Percentiles rank a stretch among this genome's conserved stretches.
Conservation (phyloP, 2,329 filamentous ascomycete genomes). For the Talaromyces islandicus region DNA sequence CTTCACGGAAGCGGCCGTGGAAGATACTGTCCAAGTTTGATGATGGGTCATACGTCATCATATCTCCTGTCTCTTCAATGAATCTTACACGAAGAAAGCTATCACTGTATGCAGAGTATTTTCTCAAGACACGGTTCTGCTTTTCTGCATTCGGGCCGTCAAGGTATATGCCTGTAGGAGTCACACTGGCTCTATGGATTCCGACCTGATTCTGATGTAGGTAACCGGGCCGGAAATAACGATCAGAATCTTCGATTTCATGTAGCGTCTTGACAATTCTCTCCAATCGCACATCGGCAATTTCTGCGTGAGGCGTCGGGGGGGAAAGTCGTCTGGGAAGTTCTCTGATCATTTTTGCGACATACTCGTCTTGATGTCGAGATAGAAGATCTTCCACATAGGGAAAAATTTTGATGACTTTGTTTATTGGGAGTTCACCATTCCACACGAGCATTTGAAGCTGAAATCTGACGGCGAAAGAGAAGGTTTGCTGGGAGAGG, state of each 20-base stretch:
- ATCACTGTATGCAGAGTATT: constrained; percentile 19
- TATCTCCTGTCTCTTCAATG: constrained; percentile 20
- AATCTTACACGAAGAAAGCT: constrained; percentile 22
- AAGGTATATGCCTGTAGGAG: constrained; percentile 52
- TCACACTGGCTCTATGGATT: constrained; percentile 54
- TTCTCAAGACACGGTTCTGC: constrained; percentile 24
- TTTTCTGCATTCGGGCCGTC: constrained; percentile 50
- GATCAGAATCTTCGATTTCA: constrained; percentile 32
- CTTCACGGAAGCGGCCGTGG: constrained; percentile 49
- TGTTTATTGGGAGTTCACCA: constrained; percentile 54
- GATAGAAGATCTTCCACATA: constrained; percentile 33
- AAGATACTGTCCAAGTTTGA: constrained; percentile 17
- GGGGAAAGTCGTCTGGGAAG: constrained; percentile 51
- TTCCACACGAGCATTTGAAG: constrained; percentile 59
- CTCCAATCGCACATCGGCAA: constrained; percentile 34
- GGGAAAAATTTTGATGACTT: constrained; percentile 43
- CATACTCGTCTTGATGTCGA: constrained; percentile 32
- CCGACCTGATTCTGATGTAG: constrained; percentile 36
- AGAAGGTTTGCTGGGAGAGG: constrained; percentile 22
- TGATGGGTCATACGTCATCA: constrained; percentile 15
- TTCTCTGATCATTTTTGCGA: constrained; percentile 49
- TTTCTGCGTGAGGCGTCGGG: constrained; percentile 47
- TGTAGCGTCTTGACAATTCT: constrained; percentile 39
- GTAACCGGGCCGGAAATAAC: constrained; percentile 1
- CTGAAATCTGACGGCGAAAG: constrained; percentile 56